Evolutionary conservation across 805 yeast genomes (phyloP).

Genomic region (Starmerella apis): DNA sequence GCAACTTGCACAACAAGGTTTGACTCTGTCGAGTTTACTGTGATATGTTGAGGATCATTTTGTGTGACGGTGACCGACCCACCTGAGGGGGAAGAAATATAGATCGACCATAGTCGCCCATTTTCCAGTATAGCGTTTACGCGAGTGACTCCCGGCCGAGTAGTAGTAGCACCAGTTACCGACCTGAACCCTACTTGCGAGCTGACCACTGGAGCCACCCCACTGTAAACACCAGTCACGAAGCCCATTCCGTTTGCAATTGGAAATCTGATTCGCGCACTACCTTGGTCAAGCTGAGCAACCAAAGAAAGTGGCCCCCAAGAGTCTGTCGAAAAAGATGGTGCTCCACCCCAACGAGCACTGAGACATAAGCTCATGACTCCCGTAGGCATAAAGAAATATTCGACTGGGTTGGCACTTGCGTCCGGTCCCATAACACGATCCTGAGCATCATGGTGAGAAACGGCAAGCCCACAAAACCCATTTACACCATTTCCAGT

Average conservation of each 20-base stretch:
- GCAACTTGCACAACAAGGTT: constrained; percentile 26
- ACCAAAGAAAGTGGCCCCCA: constrained; percentile 27
- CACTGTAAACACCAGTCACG: constrained; percentile 52
- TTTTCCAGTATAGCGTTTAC: constrained; percentile 35
- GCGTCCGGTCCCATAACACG: constrained; percentile 41
- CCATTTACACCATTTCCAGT: constrained; percentile 31
- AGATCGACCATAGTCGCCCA: constrained; percentile 42
- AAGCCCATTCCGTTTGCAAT: constrained; percentile 78
- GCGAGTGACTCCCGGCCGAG: constrained; percentile 29
- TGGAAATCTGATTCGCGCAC: constrained; percentile 40
- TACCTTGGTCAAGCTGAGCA: constrained; percentile 20
- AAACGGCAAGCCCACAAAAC: constrained; percentile 51
- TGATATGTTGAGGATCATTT: constrained; percentile 36
- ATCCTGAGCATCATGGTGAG: constrained; percentile 42
- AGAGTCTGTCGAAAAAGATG: constrained; percentile 36
- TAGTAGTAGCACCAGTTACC: constrained; percentile 32
- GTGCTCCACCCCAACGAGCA: constrained; percentile 41
- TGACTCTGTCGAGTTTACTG: constrained; percentile 37
- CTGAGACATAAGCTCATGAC: constrained; percentile 48
- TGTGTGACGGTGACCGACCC: constrained; percentile 31
- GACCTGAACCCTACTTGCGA: constrained; percentile 40
- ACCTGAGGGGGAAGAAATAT: constrained; percentile 36
- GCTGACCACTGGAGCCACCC: constrained; percentile 39
- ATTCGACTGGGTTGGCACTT: constrained; percentile 34
- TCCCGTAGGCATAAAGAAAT: constrained; percentile 48